phyloP scores from a whole-genome alignment of 2,329 filamentous ascomycete species.

The Diaporthe velutina region DNA sequence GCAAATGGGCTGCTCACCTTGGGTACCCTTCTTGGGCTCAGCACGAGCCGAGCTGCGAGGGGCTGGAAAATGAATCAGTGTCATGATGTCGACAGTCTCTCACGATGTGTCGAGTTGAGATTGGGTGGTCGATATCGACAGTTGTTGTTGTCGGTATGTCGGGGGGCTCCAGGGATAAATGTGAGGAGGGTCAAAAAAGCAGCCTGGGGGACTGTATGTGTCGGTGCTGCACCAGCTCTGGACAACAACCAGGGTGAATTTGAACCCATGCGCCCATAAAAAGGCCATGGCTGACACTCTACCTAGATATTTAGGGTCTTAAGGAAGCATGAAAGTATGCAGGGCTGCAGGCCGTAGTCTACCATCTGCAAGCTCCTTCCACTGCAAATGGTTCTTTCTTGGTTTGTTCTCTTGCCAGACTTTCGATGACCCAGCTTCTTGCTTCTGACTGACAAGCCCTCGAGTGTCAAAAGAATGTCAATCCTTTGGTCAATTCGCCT shows the following conservation, averaged over 20 bases:
- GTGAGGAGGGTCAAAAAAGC: too few species aligned
- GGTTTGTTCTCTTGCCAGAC: not conserved
- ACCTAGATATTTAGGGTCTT: not conserved
- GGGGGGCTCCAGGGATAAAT: not conserved
- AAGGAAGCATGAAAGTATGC: too few species aligned
- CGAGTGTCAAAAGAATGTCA: not conserved
- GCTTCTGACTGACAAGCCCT: not conserved
- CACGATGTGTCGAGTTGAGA: too few species aligned
- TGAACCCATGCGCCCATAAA: too few species aligned
- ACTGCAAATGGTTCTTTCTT: not conserved
- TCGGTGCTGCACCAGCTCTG: too few species aligned
- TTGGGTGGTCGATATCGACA: not conserved
- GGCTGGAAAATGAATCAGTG: not conserved
- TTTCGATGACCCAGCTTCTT: not conserved
- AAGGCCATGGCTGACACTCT: not conserved
- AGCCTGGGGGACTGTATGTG: too few species aligned
- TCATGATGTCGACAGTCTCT: not conserved
- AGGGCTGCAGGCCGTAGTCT: not conserved
- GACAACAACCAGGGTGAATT: not conserved
- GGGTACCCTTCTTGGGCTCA: not conserved
- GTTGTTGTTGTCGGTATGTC: not conserved
- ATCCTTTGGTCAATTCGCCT: not conserved
- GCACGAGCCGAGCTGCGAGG: not conserved
- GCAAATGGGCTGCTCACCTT: not conserved
- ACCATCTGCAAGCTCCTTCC: not conserved